Conservation (phyloP, 805 yeast genomes). For the Starmerella potacharoeniae region DNA sequence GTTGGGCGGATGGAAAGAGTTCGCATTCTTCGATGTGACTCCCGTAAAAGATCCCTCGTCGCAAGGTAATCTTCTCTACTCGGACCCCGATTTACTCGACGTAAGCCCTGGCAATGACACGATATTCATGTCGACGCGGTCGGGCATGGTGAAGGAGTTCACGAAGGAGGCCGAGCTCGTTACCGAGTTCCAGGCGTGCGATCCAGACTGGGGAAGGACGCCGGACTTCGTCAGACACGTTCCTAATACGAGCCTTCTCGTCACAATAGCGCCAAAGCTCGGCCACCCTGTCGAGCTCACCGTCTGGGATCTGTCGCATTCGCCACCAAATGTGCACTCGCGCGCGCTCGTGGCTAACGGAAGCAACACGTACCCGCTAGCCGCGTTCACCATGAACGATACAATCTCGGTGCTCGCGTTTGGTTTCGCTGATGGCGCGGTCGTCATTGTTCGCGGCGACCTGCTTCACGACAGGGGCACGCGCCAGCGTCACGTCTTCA, state of each 20-base stretch:
- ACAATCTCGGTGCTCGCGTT: conserved; percentile 56
- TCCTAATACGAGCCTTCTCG: conserved; percentile 40
- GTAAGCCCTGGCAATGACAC: conserved; percentile 42
- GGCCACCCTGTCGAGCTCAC: conserved; percentile 59
- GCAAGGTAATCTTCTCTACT: conserved; percentile 52
- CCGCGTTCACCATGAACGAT: conserved; percentile 45
- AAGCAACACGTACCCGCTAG: conserved; percentile 64
- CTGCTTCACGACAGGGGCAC: conserved; percentile 79
- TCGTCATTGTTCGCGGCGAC: conserved; percentile 77
- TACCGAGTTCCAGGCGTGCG: conserved; percentile 47
- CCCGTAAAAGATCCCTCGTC: conserved; percentile 81
- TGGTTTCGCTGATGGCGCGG: conserved; percentile 78
- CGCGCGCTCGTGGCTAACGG: conserved; percentile 40
- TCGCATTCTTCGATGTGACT: conserved; percentile 70
- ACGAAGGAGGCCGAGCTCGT: conserved; percentile 38
- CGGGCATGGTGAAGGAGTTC: conserved; percentile 46
- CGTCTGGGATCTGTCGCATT: conserved; percentile 53
- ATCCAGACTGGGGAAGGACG: conserved; percentile 43
- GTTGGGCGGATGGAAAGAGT: conserved; percentile 52
- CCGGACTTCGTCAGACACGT: conserved; percentile 47
- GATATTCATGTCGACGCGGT: conserved; percentile 49
- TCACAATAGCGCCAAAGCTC: conserved; percentile 59
- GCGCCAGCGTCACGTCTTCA: conserved; percentile 69
- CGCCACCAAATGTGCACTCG: conserved; percentile 8
- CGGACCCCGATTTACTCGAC: conserved; percentile 64